Percentiles rank a stretch among this genome's conserved stretches.
Evolutionary conservation across 371 early-diverging fungal species (phyloP).

Genomic region (Zopfochytrium polystomum): DNA sequence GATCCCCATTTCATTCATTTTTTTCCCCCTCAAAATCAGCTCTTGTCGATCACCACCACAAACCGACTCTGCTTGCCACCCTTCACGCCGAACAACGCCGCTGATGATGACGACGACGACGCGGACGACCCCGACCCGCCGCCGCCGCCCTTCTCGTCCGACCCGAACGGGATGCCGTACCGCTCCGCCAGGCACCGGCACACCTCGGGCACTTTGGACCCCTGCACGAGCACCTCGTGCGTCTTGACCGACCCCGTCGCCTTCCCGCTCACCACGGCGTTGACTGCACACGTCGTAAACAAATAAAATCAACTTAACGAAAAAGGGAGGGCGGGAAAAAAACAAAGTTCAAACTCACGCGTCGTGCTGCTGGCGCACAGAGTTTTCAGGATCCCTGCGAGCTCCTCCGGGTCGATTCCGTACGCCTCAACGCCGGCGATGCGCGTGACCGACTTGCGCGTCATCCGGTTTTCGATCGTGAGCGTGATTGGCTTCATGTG

Average conservation of each 20-base stretch:
- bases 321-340: background rate
- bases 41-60: conserved; percentile 60
- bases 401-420: conserved; percentile 57
- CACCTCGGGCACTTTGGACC: conserved; percentile 63
- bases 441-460: conserved; percentile 63
- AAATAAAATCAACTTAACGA: too few species aligned
- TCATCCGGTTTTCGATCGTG: conserved; percentile 59
- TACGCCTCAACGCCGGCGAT: conserved; percentile 63
- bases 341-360: conserved; percentile 41
- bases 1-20: too few species aligned
- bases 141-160: too few species aligned
- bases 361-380: conserved; percentile 67
- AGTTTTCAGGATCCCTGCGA: conserved; percentile 60
- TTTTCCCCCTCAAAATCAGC: conserved; percentile 21
- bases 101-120: too few species aligned
- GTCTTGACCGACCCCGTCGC: too few species aligned
- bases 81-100: conserved; percentile 15
- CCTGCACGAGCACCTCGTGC: conserved; percentile 73
- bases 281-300: conserved; percentile 1
- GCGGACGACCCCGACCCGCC: too few species aligned
- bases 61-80: conserved; percentile 55
- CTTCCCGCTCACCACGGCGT: conserved; percentile 19
- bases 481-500: conserved; percentile 55
- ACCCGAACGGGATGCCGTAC: conserved; percentile 29
- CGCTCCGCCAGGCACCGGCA: conserved; percentile 48